phyloP scores from a whole-genome alignment of 177 flowering plant species.

The Vitis hybrid region DNA sequence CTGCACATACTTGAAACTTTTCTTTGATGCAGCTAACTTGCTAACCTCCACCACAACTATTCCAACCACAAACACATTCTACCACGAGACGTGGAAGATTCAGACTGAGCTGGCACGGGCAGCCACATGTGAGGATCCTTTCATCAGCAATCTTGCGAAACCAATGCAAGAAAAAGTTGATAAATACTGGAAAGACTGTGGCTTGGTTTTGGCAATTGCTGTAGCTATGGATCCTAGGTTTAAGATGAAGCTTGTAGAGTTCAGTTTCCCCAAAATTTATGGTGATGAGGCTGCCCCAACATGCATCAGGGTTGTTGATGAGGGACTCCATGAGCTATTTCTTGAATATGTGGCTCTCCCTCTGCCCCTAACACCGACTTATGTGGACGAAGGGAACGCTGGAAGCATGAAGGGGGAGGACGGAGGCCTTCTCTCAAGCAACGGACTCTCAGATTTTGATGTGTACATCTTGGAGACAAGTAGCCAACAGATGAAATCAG shows the following conservation, averaged over 20 bases:
- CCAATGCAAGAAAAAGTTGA: slow-evolving; percentile 58
- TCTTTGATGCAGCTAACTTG: slow-evolving; percentile 54
- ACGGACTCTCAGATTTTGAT: slow-evolving; percentile 66
- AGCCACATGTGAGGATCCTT: slow-evolving; percentile 42
- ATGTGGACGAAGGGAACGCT: slow-evolving; percentile 41
- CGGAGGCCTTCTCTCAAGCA: slow-evolving; percentile 33
- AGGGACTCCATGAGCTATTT: slow-evolving; percentile 80
- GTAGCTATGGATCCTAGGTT: slow-evolving; percentile 87
- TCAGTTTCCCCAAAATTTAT: slow-evolving; percentile 64
- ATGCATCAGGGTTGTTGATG: slow-evolving; percentile 59
- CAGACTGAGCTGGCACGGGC: slow-evolving; percentile 62
- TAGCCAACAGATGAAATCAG: slow-evolving; percentile 58
- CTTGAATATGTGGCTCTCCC: slow-evolving; percentile 60
- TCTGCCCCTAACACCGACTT: slow-evolving; percentile 53
- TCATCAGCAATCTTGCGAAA: slow-evolving; percentile 36
- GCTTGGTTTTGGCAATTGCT: slow-evolving; percentile 64
- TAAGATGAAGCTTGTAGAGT: slow-evolving; percentile 88
- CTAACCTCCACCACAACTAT: slow-evolving; percentile 33
- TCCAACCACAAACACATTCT: slow-evolving; percentile 64
- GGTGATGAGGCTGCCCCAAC: slow-evolving; percentile 59
- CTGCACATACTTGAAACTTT: slow-evolving; percentile 52
- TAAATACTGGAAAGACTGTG: slow-evolving; percentile 63
- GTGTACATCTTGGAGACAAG: slow-evolving; percentile 62
- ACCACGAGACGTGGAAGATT: slow-evolving; percentile 79
- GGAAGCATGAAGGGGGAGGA: slow-evolving; percentile 25